Conservation (phyloP, 768 basidiomycete species). For the Paxillus involutus region DNA sequence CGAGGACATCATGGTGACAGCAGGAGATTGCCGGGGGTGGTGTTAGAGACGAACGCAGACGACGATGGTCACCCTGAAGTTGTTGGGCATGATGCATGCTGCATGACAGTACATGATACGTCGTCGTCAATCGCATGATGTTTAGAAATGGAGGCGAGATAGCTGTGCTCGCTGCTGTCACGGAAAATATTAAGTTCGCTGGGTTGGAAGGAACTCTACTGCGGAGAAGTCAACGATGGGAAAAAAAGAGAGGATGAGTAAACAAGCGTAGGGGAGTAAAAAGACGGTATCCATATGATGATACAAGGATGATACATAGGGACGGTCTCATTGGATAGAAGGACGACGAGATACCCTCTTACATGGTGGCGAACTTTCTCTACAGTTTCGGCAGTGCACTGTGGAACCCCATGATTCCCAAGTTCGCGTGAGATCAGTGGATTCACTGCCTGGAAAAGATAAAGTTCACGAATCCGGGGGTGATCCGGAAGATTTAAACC, state of each 20-base stretch:
- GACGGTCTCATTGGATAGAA: slow-evolving; percentile 7
- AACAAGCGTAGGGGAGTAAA: not conserved
- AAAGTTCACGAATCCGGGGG: slow-evolving; percentile 22
- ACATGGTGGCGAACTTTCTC: not conserved
- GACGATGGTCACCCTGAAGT: not conserved
- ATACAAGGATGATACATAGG: slow-evolving; percentile 5
- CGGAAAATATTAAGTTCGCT: slow-evolving; percentile 8
- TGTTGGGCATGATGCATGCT: not conserved
- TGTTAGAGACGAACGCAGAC: not conserved
- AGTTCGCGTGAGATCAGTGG: not conserved
- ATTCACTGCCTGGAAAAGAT: not conserved
- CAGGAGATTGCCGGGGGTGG: not conserved
- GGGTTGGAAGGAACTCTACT: slow-evolving; percentile 15
- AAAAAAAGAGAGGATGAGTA: not conserved
- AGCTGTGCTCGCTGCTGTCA: not conserved
- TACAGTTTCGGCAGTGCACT: too few species aligned
- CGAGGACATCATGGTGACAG: slow-evolving; percentile 25
- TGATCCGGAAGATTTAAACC: slow-evolving; percentile 23
- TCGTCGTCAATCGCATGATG: too few species aligned
- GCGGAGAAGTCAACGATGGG: slow-evolving; percentile 20
- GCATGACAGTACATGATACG: not conserved
- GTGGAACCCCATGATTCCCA: slow-evolving; percentile 11
- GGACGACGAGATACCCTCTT: too few species aligned
- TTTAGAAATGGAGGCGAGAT: not conserved
- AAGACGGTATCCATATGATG: not conserved